A percentile compares a stretch with the other conserved stretches of the same genome.
Evolutionary conservation across 2,329 filamentous ascomycete genomes (phyloP).

Genomic region (Trichoderma breve): DNA sequence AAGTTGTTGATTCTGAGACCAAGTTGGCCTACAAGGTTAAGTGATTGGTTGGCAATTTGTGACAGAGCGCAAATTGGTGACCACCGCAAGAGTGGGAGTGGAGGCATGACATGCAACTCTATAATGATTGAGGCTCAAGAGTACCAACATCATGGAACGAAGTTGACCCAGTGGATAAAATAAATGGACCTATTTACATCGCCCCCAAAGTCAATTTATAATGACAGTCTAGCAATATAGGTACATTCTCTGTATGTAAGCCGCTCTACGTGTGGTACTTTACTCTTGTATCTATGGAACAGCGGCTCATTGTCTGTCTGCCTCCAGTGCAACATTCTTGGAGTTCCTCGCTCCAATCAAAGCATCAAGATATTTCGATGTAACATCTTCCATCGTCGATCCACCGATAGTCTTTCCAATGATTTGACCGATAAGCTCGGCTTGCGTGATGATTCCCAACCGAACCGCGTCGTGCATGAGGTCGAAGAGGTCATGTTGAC

Average conservation of each 20-base stretch:
- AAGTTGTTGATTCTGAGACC: not conserved
- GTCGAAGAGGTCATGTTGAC: constrained; percentile 11
- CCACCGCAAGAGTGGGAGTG: not conserved
- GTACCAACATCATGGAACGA: not conserved
- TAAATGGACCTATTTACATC: not conserved
- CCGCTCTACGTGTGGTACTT: not conserved
- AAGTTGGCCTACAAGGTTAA: not conserved
- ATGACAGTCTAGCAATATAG: not conserved
- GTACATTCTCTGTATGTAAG: not conserved
- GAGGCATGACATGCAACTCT: not conserved
- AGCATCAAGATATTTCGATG: not conserved
- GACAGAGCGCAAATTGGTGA: not conserved
- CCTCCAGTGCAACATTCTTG: not conserved
- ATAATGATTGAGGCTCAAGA: not conserved
- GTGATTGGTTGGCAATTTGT: not conserved
- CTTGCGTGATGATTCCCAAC: constrained; percentile 8
- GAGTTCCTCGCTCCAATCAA: not conserved
- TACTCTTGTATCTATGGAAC: not conserved
- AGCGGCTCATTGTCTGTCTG: not conserved
- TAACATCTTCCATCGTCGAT: constrained; percentile 9
- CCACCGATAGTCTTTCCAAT: constrained; percentile 8
- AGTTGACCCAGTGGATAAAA: not conserved
- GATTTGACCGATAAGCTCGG: constrained; percentile 5
- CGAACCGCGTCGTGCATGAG: constrained; percentile 15
- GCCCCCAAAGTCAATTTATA: not conserved